Evolutionary conservation across 139 green algal species (phyloP).

Genomic region (Tetraselmis chui): DNA sequence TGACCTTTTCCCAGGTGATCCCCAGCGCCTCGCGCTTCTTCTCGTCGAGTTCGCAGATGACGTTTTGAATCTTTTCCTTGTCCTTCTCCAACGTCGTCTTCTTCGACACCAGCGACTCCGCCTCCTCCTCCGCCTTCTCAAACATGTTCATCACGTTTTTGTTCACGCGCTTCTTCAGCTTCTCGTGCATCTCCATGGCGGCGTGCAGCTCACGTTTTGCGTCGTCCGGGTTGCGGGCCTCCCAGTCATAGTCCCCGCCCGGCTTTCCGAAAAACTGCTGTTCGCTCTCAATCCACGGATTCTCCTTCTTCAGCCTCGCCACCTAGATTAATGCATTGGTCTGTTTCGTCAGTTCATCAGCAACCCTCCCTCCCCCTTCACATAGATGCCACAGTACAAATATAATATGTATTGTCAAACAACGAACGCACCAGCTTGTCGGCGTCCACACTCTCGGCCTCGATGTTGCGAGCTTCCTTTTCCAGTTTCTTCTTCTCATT

Average conservation of each 20-base stretch:
- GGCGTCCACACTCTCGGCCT: constrained; percentile 14
- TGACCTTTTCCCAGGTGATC: constrained; percentile 85
- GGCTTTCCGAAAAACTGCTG: constrained; percentile 54
- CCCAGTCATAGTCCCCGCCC: constrained; percentile 78
- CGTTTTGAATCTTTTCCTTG: constrained; percentile 45
- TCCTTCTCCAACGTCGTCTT: constrained; percentile 68
- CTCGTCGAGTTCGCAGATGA: constrained; percentile 90
- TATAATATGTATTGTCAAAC: no score
- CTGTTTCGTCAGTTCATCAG: no score
- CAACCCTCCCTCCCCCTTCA: no score
- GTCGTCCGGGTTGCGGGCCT: constrained; percentile 33
- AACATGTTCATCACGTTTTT: constrained; percentile 83
- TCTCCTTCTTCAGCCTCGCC: constrained; percentile 46
- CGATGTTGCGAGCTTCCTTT: constrained; percentile 26
- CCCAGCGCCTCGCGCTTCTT: constrained; percentile 87
- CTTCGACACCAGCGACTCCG: constrained; percentile 69
- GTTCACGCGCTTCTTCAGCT: constrained; percentile 55
- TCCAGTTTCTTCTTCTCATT: constrained; percentile 42
- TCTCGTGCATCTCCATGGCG: constrained; percentile 27
- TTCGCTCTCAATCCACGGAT: constrained; percentile 73
- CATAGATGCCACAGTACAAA: no score
- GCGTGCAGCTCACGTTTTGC: constrained; percentile 17
- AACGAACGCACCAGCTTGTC: constrained; percentile 3
- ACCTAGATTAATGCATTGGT: no score
- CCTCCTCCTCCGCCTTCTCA: constrained; percentile 85